Percentiles rank a stretch among this genome's conserved stretches.
These are phyloP conservation scores for Microbotryum lychnidis-dioicae DNA, from an alignment of 1,284 basidiomycete species.

Conservation along the genomic window DNA sequence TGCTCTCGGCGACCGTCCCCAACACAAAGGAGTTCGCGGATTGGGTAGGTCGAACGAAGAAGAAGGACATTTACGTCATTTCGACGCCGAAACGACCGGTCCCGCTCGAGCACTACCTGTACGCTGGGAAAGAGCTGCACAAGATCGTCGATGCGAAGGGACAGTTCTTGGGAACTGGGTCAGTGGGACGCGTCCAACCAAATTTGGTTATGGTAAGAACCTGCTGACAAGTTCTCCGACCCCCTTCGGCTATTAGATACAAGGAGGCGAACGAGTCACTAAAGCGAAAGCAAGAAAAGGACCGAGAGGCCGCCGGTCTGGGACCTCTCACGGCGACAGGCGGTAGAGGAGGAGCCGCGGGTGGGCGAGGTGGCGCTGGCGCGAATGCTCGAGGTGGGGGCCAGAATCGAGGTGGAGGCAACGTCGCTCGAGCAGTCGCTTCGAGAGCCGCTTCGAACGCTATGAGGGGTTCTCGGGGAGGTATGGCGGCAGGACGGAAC, in stretches of 20 bases:
- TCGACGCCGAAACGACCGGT: slow-evolving; percentile 94
- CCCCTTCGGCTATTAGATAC: slow-evolving; percentile 50
- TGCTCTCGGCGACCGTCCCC: slow-evolving; percentile 94
- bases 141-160: slow-evolving; percentile 85
- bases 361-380: slow-evolving; percentile 63
- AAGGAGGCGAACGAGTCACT: slow-evolving; percentile 82
- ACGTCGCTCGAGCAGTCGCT: slow-evolving; percentile 22
- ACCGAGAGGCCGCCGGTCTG: slow-evolving; percentile 84
- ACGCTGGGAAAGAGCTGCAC: slow-evolving; percentile 81
- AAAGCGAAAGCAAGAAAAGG: slow-evolving; percentile 91
- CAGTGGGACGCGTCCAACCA: slow-evolving; percentile 23
- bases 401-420: slow-evolving; percentile 36
- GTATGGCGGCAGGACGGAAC: slow-evolving; percentile 38
- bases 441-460: slow-evolving; percentile 35
- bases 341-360: slow-evolving; percentile 46
- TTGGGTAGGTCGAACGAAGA: slow-evolving; percentile 99
- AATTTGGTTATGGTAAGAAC: background rate
- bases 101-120: slow-evolving; percentile 93
- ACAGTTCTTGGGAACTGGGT: slow-evolving; percentile 70
- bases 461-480: slow-evolving; percentile 15
- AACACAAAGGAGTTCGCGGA: slow-evolving; percentile 98
- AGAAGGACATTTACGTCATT: slow-evolving; percentile 99
- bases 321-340: slow-evolving; percentile 52
- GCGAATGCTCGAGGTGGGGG: slow-evolving; percentile 46
- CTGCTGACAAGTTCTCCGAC: background rate